Percentiles rank a stretch among this genome's conserved stretches.
Conservation (phyloP, 768 basidiomycete genomes). For the Mrakia blollopis region DNA sequence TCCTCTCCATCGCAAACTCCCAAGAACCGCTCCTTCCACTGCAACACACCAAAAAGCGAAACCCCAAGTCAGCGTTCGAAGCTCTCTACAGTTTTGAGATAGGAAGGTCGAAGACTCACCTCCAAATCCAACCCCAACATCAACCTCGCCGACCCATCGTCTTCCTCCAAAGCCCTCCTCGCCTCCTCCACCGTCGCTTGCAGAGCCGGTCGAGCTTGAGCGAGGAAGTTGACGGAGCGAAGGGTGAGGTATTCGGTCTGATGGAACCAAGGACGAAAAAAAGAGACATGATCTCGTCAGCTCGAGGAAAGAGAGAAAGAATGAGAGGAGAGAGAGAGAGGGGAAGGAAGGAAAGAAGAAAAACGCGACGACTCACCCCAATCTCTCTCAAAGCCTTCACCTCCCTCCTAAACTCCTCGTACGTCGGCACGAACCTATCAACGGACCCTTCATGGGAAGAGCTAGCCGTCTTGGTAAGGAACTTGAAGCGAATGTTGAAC, state of each 20-base stretch:
- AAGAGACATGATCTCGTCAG: too few relatives aligned
- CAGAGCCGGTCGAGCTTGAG: not conserved
- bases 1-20: not conserved
- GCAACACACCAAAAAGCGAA: not conserved
- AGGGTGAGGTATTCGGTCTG: constrained; percentile 4
- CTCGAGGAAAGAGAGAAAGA: not conserved
- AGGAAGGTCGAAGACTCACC: not conserved
- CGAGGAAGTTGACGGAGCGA: not conserved
- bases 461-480: not conserved
- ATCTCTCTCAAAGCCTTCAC: not conserved
- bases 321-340: not conserved
- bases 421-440: constrained; percentile 5
- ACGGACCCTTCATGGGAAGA: not conserved
- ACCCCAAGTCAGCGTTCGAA: not conserved
- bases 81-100: not conserved
- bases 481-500: constrained; percentile 4
- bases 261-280: not conserved
- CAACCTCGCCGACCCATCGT: not conserved
- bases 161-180: not conserved
- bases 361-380: constrained; percentile 1
- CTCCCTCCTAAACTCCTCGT: not conserved
- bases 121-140: not conserved
- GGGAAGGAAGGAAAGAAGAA: not conserved
- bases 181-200: not conserved
- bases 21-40: constrained; percentile 10